Percentiles rank a stretch among this genome's conserved stretches.
Evolutionary conservation across 2,329 filamentous ascomycete species (phyloP).

Genomic region (Alternaria alternata): DNA sequence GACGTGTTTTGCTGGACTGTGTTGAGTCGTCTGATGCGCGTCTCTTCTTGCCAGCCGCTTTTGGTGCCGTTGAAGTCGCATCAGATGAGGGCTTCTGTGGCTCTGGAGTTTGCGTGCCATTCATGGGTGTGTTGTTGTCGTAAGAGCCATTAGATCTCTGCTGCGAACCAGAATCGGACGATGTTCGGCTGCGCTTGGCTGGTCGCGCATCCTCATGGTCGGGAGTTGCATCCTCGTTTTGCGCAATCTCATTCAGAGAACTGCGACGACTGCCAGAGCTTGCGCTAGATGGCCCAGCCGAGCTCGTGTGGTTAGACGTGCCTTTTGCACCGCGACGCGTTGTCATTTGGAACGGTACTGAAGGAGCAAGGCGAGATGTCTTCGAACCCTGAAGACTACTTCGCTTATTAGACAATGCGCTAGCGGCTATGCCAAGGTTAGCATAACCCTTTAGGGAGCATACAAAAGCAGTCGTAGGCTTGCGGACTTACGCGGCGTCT

Average conservation of each 20-base stretch:
- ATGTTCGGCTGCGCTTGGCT: constrained; percentile 51
- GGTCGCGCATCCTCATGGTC: constrained; percentile 47
- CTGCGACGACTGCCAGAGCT: constrained; percentile 51
- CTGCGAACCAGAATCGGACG: constrained; percentile 50
- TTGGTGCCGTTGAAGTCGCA: constrained; percentile 30
- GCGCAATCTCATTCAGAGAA: constrained; percentile 48
- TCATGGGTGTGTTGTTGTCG: constrained; percentile 40
- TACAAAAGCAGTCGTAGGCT: constrained; percentile 19
- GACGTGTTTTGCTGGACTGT: constrained; percentile 42
- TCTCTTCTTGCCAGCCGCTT: constrained; percentile 40
- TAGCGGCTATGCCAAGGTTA: constrained; percentile 50
- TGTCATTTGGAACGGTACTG: constrained; percentile 60
- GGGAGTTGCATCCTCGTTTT: constrained; percentile 37
- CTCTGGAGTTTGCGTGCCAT: constrained; percentile 39
- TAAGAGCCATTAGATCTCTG: constrained; percentile 40
- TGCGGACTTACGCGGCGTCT: constrained; percentile 31
- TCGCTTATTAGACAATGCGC: constrained; percentile 49
- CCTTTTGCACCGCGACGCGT: constrained; percentile 55
- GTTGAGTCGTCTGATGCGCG: constrained; percentile 45
- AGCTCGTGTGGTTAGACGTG: constrained; percentile 47
- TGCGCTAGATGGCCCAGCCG: constrained; percentile 45
- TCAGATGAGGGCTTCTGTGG: constrained; percentile 28
- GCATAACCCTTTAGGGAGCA: constrained; percentile 33
- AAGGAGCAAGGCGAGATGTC: constrained; percentile 55
- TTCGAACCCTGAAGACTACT: constrained; percentile 43